phyloP scores from a whole-genome alignment of 441 rosid species.

The Mallotus japonicus region DNA sequence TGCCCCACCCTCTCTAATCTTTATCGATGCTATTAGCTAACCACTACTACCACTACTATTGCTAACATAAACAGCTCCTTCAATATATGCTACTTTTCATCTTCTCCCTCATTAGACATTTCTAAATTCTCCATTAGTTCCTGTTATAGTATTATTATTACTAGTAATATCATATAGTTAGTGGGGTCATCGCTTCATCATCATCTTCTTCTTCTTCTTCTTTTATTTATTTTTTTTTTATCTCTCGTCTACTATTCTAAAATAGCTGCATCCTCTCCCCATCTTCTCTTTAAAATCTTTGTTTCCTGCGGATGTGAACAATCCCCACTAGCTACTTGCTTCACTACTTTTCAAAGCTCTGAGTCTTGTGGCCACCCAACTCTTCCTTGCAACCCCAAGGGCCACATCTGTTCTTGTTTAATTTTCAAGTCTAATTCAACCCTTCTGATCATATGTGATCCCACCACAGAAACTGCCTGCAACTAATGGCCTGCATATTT shows the following conservation, averaged over 20 bases:
- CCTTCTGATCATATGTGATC: neutral
- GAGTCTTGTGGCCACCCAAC: neutral
- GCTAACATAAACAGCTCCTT: too few species aligned
- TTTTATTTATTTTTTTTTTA: too few species aligned
- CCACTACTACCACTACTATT: neutral
- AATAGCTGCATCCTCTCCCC: neutral
- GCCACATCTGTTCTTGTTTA: neutral
- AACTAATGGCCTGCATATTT: too few species aligned
- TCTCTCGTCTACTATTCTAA: neutral
- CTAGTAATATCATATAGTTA: neutral
- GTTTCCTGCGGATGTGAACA: too few species aligned
- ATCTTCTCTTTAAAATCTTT: neutral
- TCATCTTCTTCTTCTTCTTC: neutral
- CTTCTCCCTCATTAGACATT: neutral
- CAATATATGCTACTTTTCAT: neutral
- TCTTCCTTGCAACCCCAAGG: conserved; percentile 1
- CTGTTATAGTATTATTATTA: too few species aligned
- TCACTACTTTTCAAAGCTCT: conserved; percentile 16
- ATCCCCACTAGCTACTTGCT: neutral
- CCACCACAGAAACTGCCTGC: too few species aligned
- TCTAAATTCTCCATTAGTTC: neutral
- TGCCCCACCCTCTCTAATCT: neutral
- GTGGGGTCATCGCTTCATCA: neutral
- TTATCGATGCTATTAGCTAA: neutral
- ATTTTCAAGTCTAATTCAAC: neutral